Conservation (phyloP, 1,284 basidiomycete species). For the Ceratobasidium sp. region DNA sequence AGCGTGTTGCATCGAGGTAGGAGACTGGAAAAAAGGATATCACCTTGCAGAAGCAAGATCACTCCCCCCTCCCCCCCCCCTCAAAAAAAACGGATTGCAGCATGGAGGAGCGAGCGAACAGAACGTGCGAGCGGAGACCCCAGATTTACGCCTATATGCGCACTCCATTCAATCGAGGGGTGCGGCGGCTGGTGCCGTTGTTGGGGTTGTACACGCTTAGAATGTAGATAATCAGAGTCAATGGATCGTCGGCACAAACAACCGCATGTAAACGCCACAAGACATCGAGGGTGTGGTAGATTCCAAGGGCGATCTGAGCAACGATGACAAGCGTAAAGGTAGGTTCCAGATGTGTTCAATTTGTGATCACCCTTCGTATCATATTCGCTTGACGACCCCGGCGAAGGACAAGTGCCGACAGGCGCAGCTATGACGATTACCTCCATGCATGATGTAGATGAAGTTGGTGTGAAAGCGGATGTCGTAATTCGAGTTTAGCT, state of each 20-base stretch:
- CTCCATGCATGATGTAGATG: neutral
- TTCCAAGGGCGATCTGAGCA: neutral
- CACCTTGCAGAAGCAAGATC: too few species aligned
- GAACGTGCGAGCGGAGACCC: neutral
- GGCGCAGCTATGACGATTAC: neutral
- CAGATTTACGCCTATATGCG: neutral
- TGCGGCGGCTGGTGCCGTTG: neutral
- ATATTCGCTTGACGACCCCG: neutral
- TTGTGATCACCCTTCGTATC: neutral
- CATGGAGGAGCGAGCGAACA: slow-evolving; percentile 4
- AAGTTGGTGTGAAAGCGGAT: neutral
- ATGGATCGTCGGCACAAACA: neutral
- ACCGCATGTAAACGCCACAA: neutral
- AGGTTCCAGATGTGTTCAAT: neutral
- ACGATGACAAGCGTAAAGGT: neutral
- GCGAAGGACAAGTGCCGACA: neutral
- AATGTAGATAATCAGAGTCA: neutral
- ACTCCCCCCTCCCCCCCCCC: too few species aligned
- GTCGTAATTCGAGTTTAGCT: neutral
- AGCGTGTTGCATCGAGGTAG: too few species aligned
- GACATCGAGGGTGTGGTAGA: neutral
- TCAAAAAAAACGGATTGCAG: neutral
- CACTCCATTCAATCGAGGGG: neutral
- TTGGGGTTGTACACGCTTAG: neutral
- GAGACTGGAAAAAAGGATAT: too few species aligned